phyloP scores from a whole-genome alignment of 1,139 yeast species.

The Protomyces inundatus region DNA sequence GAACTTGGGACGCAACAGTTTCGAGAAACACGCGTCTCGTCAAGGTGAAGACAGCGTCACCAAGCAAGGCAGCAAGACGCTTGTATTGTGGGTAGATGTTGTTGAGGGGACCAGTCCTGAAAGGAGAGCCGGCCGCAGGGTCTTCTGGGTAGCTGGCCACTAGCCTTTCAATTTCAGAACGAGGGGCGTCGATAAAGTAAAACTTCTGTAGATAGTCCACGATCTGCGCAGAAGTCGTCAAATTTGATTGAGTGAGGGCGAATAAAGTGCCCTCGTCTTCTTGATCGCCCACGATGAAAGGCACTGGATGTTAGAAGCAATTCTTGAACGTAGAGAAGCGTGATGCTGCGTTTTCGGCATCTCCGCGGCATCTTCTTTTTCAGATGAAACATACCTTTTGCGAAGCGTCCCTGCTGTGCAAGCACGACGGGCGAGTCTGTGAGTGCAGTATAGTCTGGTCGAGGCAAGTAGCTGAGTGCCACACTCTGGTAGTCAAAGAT shows the following conservation, averaged over 20 bases:
- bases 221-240: background rate
- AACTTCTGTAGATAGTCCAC: background rate
- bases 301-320: background rate
- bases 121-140: background rate
- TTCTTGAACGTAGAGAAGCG: no score
- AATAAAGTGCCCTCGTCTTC: background rate
- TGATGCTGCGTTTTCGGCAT: no score
- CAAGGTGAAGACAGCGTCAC: background rate
- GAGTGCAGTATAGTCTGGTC: background rate
- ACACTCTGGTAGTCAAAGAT: background rate
- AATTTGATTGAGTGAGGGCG: background rate
- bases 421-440: background rate
- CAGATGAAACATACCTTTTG: background rate
- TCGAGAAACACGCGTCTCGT: background rate
- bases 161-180: background rate
- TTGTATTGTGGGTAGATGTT: background rate
- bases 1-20: background rate
- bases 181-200: background rate
- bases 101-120: background rate
- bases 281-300: background rate
- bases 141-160: background rate
- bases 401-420: background rate
- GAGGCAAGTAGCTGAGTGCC: background rate
- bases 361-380: no score
- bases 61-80: constrained; percentile 1